These are phyloP conservation scores for Saccharomycopsis hybrid DNA, from an alignment of 1,139 yeast genomes.

Conservation along the genomic window DNA sequence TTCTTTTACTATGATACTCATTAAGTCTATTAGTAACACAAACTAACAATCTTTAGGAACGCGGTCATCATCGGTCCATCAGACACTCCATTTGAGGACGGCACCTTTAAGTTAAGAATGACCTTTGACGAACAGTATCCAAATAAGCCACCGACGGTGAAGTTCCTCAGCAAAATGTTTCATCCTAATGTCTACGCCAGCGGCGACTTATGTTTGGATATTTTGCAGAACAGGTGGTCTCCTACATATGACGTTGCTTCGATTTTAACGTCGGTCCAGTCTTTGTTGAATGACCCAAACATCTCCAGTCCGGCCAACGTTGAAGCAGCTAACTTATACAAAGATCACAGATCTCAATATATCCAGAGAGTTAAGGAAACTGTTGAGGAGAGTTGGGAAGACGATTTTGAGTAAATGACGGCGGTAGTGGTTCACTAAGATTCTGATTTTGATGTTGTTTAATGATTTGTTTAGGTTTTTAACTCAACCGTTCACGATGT, in stretches of 20 bases:
- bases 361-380: conserved; percentile 88
- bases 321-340: conserved; percentile 93
- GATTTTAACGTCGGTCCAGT: conserved; percentile 76
- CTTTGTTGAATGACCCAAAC: conserved; percentile 90
- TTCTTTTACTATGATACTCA: neutral
- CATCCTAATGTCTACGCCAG: conserved; percentile 96
- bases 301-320: conserved; percentile 96
- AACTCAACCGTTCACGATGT: too few species aligned
- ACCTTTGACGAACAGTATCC: conserved; percentile 98
- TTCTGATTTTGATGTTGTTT: too few species aligned
- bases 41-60: conserved; percentile 40
- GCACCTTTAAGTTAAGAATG: conserved; percentile 80
- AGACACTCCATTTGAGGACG: conserved; percentile 97
- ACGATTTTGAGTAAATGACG: conserved; percentile 31
- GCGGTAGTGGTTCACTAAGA: too few species aligned
- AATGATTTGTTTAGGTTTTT: too few species aligned
- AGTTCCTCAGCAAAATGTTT: conserved; percentile 89
- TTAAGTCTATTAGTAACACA: too few species aligned
- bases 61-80: conserved; percentile 98
- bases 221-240: conserved; percentile 94
- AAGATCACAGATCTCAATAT: conserved; percentile 91
- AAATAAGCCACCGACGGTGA: conserved; percentile 90
- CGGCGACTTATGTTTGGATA: conserved; percentile 94
- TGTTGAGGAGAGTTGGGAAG: conserved; percentile 89
- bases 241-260: conserved; percentile 99